Evolutionary conservation across 805 yeast genomes (phyloP).

Genomic region (Kockiozyma suomiensis): DNA sequence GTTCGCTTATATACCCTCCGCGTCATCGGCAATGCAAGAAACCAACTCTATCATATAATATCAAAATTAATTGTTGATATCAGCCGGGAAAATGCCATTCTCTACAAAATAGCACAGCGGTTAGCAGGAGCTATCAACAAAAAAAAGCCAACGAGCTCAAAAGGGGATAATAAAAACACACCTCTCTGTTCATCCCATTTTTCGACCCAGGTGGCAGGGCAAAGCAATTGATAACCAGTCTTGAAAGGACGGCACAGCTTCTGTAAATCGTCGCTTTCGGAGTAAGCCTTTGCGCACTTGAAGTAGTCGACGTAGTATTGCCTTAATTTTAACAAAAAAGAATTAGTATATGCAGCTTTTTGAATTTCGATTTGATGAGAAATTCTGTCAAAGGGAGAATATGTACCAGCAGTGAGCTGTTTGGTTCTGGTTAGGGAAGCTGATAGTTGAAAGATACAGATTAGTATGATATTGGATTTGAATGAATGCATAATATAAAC

Average conservation of each 20-base stretch:
- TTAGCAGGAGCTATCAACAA: too few species aligned
- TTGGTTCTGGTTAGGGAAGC: constrained; percentile 97
- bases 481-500: not conserved
- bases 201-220: constrained; percentile 46
- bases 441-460: too few species aligned
- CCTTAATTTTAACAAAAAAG: too few species aligned
- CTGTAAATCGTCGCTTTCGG: constrained; percentile 77
- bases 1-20: too few species aligned
- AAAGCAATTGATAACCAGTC: constrained; percentile 63
- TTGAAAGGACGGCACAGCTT: constrained; percentile 84
- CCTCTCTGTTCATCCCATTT: constrained; percentile 50
- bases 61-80: constrained; percentile 17
- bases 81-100: constrained; percentile 38
- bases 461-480: not conserved
- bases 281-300: constrained; percentile 94
- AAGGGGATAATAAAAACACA: constrained; percentile 4
- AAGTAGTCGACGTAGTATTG: constrained; percentile 97
- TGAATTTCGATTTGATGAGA: too few species aligned
- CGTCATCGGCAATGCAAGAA: too few species aligned
- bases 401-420: constrained; percentile 88
- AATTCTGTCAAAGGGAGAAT: too few species aligned
- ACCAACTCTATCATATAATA: too few species aligned
- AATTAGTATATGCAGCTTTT: not conserved
- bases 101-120: constrained; percentile 22
- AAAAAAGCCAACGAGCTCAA: not conserved